A percentile compares a stretch with the other conserved stretches of the same genome.
phyloP scores from a whole-genome alignment of 768 basidiomycete genomes.

The Sporobolomyces phaffii region DNA sequence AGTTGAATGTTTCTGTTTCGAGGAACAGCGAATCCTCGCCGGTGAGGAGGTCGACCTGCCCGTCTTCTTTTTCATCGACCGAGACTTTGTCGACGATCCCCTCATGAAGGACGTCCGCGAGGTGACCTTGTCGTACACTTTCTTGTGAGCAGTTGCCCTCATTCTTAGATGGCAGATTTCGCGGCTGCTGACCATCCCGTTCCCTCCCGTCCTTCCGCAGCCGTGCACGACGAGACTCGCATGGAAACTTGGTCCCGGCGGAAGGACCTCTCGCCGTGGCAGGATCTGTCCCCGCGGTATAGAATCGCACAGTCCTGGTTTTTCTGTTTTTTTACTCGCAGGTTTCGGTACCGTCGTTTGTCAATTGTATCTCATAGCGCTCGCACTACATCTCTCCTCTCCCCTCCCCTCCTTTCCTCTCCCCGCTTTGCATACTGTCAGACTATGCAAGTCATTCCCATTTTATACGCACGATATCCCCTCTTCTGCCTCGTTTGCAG shows the following conservation, averaged over 20 bases:
- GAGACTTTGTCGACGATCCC: slow-evolving; percentile 90
- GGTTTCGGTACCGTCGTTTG: too few species aligned
- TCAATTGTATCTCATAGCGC: too few species aligned
- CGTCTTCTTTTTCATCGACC: slow-evolving; percentile 96
- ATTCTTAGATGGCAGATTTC: too few species aligned
- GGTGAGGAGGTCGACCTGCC: slow-evolving; percentile 98
- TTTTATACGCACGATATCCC: not conserved
- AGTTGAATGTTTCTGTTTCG: slow-evolving; percentile 99
- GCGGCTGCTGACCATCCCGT: not conserved
- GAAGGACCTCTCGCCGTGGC: slow-evolving; percentile 32
- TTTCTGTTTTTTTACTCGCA: too few species aligned
- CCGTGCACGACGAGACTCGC: slow-evolving; percentile 39
- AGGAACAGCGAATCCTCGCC: slow-evolving; percentile 90
- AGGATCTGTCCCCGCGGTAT: slow-evolving; percentile 21
- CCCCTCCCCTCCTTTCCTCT: not conserved
- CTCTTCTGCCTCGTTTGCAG: too few species aligned
- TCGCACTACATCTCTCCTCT: too few species aligned
- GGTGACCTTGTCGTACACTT: slow-evolving; percentile 90
- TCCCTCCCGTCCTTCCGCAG: not conserved
- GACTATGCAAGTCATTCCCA: too few species aligned
- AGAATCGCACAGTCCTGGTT: too few species aligned
- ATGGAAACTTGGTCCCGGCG: slow-evolving; percentile 41
- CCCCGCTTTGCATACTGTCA: too few species aligned
- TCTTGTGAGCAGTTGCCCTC: slow-evolving; percentile 69
- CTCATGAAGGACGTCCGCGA: slow-evolving; percentile 78